Conservation (phyloP, 2,329 filamentous ascomycete genomes). For the Xylariaceae sp. region DNA sequence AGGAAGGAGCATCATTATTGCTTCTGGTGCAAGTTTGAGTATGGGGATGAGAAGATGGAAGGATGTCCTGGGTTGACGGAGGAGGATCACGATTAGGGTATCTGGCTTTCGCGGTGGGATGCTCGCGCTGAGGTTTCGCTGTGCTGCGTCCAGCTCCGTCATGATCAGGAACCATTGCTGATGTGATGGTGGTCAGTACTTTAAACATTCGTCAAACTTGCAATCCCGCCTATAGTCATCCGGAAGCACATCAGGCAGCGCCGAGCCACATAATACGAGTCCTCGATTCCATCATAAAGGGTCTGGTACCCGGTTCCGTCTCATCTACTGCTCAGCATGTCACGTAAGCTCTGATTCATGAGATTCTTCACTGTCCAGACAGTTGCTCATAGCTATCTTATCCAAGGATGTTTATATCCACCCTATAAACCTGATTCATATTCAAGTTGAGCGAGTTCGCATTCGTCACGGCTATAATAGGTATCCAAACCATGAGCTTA, state of each 20-base stretch:
- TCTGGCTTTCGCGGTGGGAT: neutral
- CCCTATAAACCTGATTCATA: neutral
- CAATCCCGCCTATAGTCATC: neutral
- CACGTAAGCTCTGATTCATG: neutral
- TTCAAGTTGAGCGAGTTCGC: no score
- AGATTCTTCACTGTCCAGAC: neutral
- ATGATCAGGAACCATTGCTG: no score
- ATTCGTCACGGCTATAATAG: no score
- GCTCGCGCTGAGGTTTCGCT: neutral
- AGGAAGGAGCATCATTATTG: constrained; percentile 74
- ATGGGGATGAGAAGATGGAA: constrained; percentile 69
- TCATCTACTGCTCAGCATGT: neutral
- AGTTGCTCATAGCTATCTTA: no score
- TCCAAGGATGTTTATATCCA: no score
- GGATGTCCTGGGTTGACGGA: constrained; percentile 85
- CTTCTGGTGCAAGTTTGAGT: constrained; percentile 91
- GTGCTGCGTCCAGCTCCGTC: no score
- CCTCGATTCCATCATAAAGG: neutral
- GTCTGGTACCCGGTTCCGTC: neutral
- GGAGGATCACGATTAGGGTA: constrained; percentile 63
- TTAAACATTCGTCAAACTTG: neutral
- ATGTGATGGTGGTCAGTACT: no score
- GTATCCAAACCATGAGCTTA: no score
- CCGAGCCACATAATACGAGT: neutral
- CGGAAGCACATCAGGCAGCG: neutral